Conservation (phyloP, 1,284 basidiomycete genomes). For the Phellinidium pouzarii region DNA sequence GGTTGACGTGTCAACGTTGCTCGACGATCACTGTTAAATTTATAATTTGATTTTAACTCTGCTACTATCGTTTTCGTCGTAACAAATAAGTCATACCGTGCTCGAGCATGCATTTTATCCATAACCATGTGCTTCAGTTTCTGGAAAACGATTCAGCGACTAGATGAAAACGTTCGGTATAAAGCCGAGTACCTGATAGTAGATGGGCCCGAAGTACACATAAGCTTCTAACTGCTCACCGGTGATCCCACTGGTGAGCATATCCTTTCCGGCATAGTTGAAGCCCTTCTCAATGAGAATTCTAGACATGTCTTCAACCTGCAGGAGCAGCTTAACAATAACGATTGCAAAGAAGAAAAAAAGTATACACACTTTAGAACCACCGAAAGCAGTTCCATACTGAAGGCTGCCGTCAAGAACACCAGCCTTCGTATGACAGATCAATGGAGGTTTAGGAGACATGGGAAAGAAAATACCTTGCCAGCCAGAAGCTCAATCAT, state of each 20-base stretch:
- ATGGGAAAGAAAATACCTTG: slow-evolving; percentile 49
- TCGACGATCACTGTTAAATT: slow-evolving; percentile 71
- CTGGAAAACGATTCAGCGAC: slow-evolving; percentile 31
- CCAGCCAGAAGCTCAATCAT: slow-evolving; percentile 99
- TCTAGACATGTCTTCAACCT: slow-evolving; percentile 98
- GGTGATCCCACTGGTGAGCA: slow-evolving; percentile 96
- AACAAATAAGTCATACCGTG: slow-evolving; percentile 50
- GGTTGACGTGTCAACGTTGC: slow-evolving; percentile 97
- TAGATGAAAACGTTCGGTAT: slow-evolving; percentile 12
- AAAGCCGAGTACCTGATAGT: slow-evolving; percentile 72
- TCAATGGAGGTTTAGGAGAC: slow-evolving; percentile 5
- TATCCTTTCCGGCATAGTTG: slow-evolving; percentile 96
- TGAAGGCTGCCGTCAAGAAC: slow-evolving; percentile 82
- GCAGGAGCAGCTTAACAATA: slow-evolving; percentile 17
- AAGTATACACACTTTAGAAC: slow-evolving; percentile 66
- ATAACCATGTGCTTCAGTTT: slow-evolving; percentile 97
- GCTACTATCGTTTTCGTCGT: slow-evolving; percentile 15
- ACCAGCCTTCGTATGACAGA: slow-evolving; percentile 55
- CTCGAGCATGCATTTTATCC: slow-evolving; percentile 99
- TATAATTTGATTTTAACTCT: not conserved
- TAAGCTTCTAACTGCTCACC: slow-evolving; percentile 95
- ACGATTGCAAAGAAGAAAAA: slow-evolving; percentile 7
- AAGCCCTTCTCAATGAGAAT: slow-evolving; percentile 95
- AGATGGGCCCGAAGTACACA: slow-evolving; percentile 98
- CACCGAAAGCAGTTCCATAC: slow-evolving; percentile 95